Evolutionary conservation across 768 basidiomycete species (phyloP), one percentile per base, ranked within the genome.

Genomic region (Calocera viscosa): DNA sequence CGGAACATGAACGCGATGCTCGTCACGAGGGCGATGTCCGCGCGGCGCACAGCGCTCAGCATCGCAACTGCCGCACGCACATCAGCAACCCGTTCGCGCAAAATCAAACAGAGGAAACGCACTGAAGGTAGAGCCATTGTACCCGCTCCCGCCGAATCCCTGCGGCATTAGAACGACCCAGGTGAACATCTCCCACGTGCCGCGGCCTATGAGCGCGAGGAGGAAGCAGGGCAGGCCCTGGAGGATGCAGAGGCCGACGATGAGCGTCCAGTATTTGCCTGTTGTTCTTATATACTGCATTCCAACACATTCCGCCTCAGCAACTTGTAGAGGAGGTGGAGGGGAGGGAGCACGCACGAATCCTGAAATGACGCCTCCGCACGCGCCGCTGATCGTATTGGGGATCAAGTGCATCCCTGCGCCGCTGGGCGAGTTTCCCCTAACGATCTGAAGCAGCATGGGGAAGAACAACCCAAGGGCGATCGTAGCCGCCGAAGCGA

Each of bases 1-100:
- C 53, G 53, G 30, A 60, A 60, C 26, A 60, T 26, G 53, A 60
- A 60, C 26, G 53, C 53, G 53, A 60, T 60, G 30, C 53, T 60
- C 7, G 53, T 60, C 7, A 60, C 30, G 53, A 30, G 53, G 11
- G 53, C 53, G 30, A 60, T 60, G 19, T 60, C 53, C 19, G 53
- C 53, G 11, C 53, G 24, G 14, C 53, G 24, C 5, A 60, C 53
- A 28, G 53, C 24, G 53, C 14, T 16, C 14, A 60, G 53, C 53
- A 60, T 60, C 53, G 53, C 53, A 32, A 60, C 53, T 60, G n/a
- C n/a, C n/a, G n/a, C n/a, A n/a, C n/a, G n/a, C n/a, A n/a, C n/a
- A n/a, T n/a, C n/a, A n/a, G n/a, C n/a, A n/a, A n/a, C n/a, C n/a
- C n/a, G n/a, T n/a, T n/a, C n/a, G n/a, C n/a, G n/a, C n/a, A n/a